These are phyloP conservation scores for Leptosphaerulina australis DNA, from an alignment of 2,329 filamentous ascomycete genomes.

Conservation along the genomic window DNA sequence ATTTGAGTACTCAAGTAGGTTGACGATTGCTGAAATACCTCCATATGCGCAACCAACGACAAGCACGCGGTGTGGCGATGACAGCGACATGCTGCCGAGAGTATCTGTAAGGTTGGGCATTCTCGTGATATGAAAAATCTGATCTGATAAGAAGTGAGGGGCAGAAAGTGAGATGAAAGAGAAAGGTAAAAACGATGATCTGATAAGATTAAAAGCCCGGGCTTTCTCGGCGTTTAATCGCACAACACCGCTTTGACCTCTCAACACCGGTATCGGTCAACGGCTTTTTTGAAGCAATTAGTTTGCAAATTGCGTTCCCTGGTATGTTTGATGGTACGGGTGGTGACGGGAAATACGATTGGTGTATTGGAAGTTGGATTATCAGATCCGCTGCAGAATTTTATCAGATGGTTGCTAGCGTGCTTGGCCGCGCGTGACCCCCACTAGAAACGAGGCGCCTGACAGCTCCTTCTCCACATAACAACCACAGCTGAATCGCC, in stretches of 20 bases:
- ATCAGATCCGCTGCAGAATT: slow-evolving; percentile 28
- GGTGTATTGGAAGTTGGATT: slow-evolving; percentile 2
- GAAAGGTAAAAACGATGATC: slow-evolving; percentile 35
- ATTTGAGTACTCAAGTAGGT: slow-evolving; percentile 69
- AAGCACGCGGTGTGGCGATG: slow-evolving; percentile 56
- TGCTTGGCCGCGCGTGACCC: slow-evolving; percentile 14
- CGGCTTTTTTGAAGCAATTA: background rate
- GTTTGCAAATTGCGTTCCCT: slow-evolving; percentile 9
- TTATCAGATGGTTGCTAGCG: slow-evolving; percentile 29
- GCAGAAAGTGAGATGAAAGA: slow-evolving; percentile 3
- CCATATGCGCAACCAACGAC: slow-evolving; percentile 74
- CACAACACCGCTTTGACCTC: background rate
- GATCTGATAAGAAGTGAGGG: slow-evolving; percentile 20
- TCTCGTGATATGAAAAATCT: slow-evolving; percentile 34
- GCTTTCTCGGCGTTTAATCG: slow-evolving; percentile 27
- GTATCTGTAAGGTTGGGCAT: slow-evolving; percentile 34
- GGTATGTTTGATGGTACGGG: slow-evolving; percentile 5
- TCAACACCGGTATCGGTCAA: slow-evolving; percentile 24
- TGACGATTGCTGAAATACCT: slow-evolving; percentile 70
- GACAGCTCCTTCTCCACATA: slow-evolving; percentile 1
- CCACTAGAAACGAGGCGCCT: slow-evolving; percentile 1
- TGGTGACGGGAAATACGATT: slow-evolving; percentile 7
- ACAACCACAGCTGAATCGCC: background rate
- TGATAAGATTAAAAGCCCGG: slow-evolving; percentile 42
- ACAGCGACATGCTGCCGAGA: slow-evolving; percentile 36